Evolutionary conservation across 2,329 filamentous ascomycete species (phyloP).

Genomic region (Talaromyces pinophilus): DNA sequence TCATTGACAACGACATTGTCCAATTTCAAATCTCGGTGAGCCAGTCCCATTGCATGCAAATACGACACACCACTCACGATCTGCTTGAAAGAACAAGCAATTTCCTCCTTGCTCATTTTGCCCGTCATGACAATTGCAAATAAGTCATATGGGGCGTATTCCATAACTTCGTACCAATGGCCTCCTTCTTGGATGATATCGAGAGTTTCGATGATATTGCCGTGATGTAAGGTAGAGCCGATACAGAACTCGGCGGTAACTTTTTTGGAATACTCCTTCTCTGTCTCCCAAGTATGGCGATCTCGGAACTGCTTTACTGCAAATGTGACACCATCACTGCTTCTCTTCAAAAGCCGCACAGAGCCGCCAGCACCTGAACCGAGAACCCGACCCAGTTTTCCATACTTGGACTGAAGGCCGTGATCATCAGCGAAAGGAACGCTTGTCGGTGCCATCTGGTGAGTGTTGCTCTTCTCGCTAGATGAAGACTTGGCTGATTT

Average conservation of each 20-base stretch:
- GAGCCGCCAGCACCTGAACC: slow-evolving; percentile 94
- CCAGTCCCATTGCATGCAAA: slow-evolving; percentile 89
- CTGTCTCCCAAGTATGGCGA: slow-evolving; percentile 86
- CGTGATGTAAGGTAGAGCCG: slow-evolving; percentile 92
- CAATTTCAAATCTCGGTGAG: slow-evolving; percentile 91
- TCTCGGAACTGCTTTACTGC: slow-evolving; percentile 96
- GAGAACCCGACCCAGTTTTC: slow-evolving; percentile 90
- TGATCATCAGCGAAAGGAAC: slow-evolving; percentile 95
- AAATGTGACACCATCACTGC: slow-evolving; percentile 88
- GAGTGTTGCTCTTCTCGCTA: slow-evolving; percentile 54
- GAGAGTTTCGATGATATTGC: slow-evolving; percentile 96
- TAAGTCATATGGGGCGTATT: slow-evolving; percentile 92
- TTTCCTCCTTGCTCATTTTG: slow-evolving; percentile 89
- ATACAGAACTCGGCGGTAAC: slow-evolving; percentile 98
- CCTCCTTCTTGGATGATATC: slow-evolving; percentile 94
- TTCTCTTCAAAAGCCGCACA: slow-evolving; percentile 89
- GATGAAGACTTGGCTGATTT: slow-evolving; percentile 51
- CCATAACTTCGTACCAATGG: slow-evolving; percentile 98
- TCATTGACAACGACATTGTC: slow-evolving; percentile 98
- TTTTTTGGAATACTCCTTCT: slow-evolving; percentile 97
- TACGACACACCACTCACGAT: slow-evolving; percentile 94
- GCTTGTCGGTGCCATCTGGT: slow-evolving; percentile 52
- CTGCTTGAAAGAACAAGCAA: slow-evolving; percentile 88
- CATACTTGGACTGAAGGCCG: slow-evolving; percentile 85
- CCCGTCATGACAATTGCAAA: slow-evolving; percentile 99